A percentile compares a stretch with the other conserved stretches of the same genome.
These are phyloP conservation scores for Haplosporangium gracile DNA, from an alignment of 192 early-diverging fungal species.

Conservation along the genomic window DNA sequence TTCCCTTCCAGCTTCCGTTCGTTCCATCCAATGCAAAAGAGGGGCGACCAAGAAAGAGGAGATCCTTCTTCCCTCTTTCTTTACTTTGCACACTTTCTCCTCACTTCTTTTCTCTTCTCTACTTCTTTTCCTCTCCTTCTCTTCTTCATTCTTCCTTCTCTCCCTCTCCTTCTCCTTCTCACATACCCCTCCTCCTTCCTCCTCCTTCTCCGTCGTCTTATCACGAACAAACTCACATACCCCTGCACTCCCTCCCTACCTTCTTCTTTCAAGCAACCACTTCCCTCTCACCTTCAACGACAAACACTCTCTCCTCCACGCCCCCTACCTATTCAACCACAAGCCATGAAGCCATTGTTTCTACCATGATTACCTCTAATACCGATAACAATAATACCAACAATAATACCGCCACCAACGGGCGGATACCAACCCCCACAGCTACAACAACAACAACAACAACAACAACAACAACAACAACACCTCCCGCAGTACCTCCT, in stretches of 20 bases:
- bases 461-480: not conserved
- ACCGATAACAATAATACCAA: not conserved
- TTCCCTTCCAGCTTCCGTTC: no score
- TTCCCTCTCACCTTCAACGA: not conserved
- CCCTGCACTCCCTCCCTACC: not conserved
- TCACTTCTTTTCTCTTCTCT: not conserved
- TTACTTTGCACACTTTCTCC: not conserved
- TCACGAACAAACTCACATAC: not conserved
- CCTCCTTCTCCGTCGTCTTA: not conserved
- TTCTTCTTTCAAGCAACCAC: no score
- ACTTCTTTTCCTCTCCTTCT: no score
- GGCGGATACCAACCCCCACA: not conserved
- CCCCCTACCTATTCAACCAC: not conserved
- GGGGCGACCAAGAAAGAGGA: no score
- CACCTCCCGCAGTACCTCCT: not conserved
- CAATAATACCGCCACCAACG: not conserved
- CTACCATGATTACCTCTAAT: not conserved
- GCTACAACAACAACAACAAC: slow-evolving; percentile 1
- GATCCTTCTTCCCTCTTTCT: not conserved
- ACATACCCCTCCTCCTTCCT: not conserved
- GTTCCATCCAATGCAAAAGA: no score
- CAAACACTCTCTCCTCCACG: not conserved
- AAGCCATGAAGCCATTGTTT: not conserved
- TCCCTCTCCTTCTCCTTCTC: not conserved
- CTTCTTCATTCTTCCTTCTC: not conserved